Evolutionary conservation across 2,329 filamentous ascomycete species (phyloP).

Genomic region (Fusarium longipes): DNA sequence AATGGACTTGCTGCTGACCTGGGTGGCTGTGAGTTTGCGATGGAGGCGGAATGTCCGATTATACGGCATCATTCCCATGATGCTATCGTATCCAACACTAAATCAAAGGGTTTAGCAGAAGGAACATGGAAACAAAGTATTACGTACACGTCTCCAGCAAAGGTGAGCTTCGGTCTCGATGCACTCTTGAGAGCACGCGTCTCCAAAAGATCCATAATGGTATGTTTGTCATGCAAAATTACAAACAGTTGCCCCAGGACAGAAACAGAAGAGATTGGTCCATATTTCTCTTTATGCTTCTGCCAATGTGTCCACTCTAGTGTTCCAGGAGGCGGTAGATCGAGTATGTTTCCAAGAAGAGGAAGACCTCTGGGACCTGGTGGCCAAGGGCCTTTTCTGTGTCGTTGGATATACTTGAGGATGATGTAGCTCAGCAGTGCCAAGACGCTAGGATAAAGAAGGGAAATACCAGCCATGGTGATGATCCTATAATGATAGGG

Average conservation of each 20-base stretch:
- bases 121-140: accelerated
- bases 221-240: conserved; percentile 52
- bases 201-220: conserved; percentile 44
- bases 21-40: conserved; percentile 22
- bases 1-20: conserved; percentile 23
- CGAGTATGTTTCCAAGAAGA: conserved; percentile 61
- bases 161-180: conserved; percentile 6
- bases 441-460: neutral
- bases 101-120: accelerated
- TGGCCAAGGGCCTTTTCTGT: conserved; percentile 42
- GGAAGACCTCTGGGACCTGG: conserved; percentile 61
- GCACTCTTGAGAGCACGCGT: neutral
- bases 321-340: conserved; percentile 54
- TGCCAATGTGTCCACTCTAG: conserved; percentile 54
- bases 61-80: conserved; percentile 28
- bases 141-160: conserved; percentile 16
- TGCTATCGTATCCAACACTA: conserved; percentile 9
- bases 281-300: conserved; percentile 52
- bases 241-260: conserved; percentile 54
- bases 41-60: conserved; percentile 6
- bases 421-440: neutral
- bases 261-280: conserved; percentile 52
- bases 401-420: accelerated
- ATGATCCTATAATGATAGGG: neutral
- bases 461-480: neutral